Percentiles rank a stretch among this genome's conserved stretches.
Conservation (phyloP, 164 flowering plant species). For the Vitis rotundifolia region DNA sequence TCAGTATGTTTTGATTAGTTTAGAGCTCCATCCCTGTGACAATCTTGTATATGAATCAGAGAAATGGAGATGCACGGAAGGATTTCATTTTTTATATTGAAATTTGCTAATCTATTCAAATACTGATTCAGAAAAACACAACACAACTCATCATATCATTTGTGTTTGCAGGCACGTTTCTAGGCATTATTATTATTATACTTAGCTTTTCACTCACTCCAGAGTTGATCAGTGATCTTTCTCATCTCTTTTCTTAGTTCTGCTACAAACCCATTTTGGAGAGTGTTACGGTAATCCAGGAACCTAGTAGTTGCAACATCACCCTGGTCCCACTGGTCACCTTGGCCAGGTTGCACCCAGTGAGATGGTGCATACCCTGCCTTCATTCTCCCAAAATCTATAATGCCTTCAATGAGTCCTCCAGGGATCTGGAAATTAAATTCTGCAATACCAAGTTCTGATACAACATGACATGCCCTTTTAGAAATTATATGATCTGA, state of each 20-base stretch:
- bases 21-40: no score
- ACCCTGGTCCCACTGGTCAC: constrained; percentile 62
- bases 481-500: no score
- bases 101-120: no score
- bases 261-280: constrained; percentile 60
- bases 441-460: no score
- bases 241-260: constrained; percentile 60
- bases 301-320: constrained; percentile 67
- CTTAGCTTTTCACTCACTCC: constrained; percentile 68
- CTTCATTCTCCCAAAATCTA: constrained; percentile 65
- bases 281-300: constrained; percentile 54
- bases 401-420: constrained; percentile 67
- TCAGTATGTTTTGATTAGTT: no score
- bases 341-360: constrained; percentile 60
- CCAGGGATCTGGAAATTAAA: constrained; percentile 32
- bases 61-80: no score
- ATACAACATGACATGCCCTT: no score
- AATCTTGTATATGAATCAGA: no score
- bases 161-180: no score
- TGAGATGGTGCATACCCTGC: constrained; percentile 52
- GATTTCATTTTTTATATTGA: no score
- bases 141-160: no score
- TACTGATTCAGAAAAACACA: no score
- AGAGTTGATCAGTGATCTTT: constrained; percentile 59
- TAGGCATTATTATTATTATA: constrained; percentile 18